These are phyloP conservation scores for Prunella vulgaris DNA, from an alignment of 257 asterid species.

Conservation along the genomic window DNA sequence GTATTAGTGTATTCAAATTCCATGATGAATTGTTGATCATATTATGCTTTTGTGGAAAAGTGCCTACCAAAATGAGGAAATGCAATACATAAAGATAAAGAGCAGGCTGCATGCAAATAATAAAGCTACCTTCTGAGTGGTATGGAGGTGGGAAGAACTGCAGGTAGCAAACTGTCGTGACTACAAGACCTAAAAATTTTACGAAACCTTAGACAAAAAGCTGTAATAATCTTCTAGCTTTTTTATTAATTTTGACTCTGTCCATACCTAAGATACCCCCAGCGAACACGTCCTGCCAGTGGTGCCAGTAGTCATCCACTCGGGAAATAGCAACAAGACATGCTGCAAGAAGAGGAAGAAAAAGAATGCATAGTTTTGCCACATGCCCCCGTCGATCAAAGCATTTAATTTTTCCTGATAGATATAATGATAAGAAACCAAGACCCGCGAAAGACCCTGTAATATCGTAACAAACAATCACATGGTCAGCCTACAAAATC, in stretches of 20 bases:
- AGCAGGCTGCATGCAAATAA: background rate
- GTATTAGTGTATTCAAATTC: too few relatives aligned
- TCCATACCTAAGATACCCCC: slow-evolving; percentile 74
- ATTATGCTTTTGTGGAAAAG: too few relatives aligned
- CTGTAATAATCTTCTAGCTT: background rate
- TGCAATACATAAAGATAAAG: background rate
- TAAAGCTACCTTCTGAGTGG: slow-evolving; percentile 47
- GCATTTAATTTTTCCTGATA: slow-evolving; percentile 79
- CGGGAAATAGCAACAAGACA: slow-evolving; percentile 82
- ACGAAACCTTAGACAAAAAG: background rate
- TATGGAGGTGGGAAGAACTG: slow-evolving; percentile 87
- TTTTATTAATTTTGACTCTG: background rate
- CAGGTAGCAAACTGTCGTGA: slow-evolving; percentile 75
- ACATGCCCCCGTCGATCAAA: slow-evolving; percentile 76
- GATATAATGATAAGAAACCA: slow-evolving; percentile 64
- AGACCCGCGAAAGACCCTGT: slow-evolving; percentile 98
- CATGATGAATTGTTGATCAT: too few relatives aligned
- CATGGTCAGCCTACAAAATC: background rate
- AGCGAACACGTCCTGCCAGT: slow-evolving; percentile 94
- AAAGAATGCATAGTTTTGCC: slow-evolving; percentile 67
- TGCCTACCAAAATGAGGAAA: too few relatives aligned
- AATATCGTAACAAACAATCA: background rate
- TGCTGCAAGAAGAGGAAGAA: slow-evolving; percentile 74
- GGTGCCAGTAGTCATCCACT: slow-evolving; percentile 96
- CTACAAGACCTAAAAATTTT: slow-evolving; percentile 43